Evolutionary conservation across 176 grass and related monocot species (phyloP).

Genomic region (Bonia amplexicaulis): DNA sequence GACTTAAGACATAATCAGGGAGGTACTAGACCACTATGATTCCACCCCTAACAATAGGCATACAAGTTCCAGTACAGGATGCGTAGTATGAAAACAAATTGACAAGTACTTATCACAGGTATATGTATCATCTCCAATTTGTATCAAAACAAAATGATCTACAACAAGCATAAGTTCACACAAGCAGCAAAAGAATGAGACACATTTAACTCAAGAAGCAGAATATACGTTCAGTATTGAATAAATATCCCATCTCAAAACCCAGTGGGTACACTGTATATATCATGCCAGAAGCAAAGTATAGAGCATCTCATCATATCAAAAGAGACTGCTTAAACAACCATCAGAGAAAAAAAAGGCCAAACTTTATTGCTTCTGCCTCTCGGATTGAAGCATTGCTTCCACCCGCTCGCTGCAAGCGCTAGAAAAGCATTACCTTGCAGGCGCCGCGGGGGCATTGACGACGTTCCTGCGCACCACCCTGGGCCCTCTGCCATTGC

Average conservation of each 20-base stretch:
- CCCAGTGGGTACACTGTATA: constrained; percentile 2
- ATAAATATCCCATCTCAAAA: constrained; percentile 3
- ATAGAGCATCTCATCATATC: constrained; percentile 23
- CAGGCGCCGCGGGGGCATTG: constrained; percentile 30
- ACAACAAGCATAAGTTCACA: background rate
- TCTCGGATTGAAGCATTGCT: constrained; percentile 14
- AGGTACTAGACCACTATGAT: background rate
- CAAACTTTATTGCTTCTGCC: constrained; percentile 41
- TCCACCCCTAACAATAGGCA: background rate
- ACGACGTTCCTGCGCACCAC: constrained; percentile 58
- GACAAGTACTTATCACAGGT: background rate
- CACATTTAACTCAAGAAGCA: constrained; percentile 13
- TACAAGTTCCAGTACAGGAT: background rate
- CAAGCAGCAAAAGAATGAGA: background rate
- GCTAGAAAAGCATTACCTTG: constrained; percentile 41
- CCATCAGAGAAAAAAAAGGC: background rate
- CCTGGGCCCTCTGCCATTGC: constrained; percentile 33
- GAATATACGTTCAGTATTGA: background rate
- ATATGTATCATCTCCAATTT: background rate
- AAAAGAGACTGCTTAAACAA: constrained; percentile 17
- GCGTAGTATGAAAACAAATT: background rate
- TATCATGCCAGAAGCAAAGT: constrained; percentile 32
- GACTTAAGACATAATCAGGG: background rate
- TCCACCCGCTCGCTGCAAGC: background rate
- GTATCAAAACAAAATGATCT: background rate